Conservation (phyloP, 768 basidiomycete genomes). For the Leccinum boreale region DNA sequence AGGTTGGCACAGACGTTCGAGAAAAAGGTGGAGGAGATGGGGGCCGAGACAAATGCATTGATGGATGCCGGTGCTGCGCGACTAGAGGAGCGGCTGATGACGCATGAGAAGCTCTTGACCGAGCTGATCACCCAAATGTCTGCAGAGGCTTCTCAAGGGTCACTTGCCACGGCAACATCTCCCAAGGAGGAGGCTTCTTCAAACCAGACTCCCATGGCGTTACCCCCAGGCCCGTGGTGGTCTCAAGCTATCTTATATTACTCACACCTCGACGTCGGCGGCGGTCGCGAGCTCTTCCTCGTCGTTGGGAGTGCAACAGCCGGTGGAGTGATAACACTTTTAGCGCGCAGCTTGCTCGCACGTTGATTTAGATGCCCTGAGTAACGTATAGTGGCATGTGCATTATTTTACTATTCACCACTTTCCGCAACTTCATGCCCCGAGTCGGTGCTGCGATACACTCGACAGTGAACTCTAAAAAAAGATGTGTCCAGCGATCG, state of each 20-base stretch:
- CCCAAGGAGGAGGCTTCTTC: constrained; percentile 4
- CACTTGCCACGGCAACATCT: not conserved
- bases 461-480: constrained; percentile 28
- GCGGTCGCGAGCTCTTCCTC: constrained; percentile 25
- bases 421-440: constrained; percentile 4
- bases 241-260: constrained; percentile 7
- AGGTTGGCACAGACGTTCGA: constrained; percentile 88
- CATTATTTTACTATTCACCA: not conserved
- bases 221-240: constrained; percentile 3
- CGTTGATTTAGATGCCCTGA: constrained; percentile 8
- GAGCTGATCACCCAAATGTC: constrained; percentile 24
- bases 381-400: not conserved
- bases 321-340: constrained; percentile 25
- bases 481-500: not conserved
- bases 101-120: constrained; percentile 40
- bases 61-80: constrained; percentile 48
- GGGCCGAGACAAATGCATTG: constrained; percentile 36
- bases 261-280: constrained; percentile 8
- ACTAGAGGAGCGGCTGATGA: constrained; percentile 46
- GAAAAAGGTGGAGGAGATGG: constrained; percentile 66
- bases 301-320: constrained; percentile 27
- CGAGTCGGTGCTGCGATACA: constrained; percentile 22
- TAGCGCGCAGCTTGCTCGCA: constrained; percentile 19
- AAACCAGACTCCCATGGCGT: not conserved
- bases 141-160: constrained; percentile 11